Base-by-base conservation (phyloP, 306 rosid genomes). In the Trichosanthes cucumerina region DNA sequence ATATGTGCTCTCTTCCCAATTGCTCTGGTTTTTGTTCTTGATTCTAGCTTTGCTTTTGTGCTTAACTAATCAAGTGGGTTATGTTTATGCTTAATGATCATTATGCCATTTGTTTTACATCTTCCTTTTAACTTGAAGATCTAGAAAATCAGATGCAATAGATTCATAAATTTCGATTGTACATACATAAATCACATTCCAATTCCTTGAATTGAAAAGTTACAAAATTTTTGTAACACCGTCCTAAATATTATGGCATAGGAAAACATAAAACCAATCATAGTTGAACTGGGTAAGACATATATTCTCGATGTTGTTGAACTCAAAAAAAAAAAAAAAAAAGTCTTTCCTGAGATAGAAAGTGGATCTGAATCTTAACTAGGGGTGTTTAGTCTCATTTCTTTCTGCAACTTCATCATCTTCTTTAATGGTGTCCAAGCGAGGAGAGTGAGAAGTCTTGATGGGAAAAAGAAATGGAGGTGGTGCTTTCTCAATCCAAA, bases 351-450 rank as follows among this genome's bases (percentile, higher is more conserved):
- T n/a, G n/a, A 28, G 33, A 1, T 28, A 28, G 33, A 28, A 2
- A 28, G 33, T 28, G 33, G 33, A 28, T 28, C 33, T 28, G 33
- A 36, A 14, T 4, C 53, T 13, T 8, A 54, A 13, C 13, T 54
- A n/a, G 9, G 60, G 12, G 0, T 54, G 60, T 54, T n/a, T n/a
- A 0, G 62, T 9, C 38, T 39, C 72, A 2, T 54, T 14, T 7
- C 4, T 21, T 59, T 59, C 36, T 11, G 24, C 36, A 11, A 59
- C 12, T 9, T 43, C 47, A 8, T 56, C 81, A 34, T 89, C 91
- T 70, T 88, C 91, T 0, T 50, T 24, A 19, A 89, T 88, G n/a
- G 92, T 85, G 82, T 84, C 97, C 86, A 91, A 85, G 64, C 80
- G 24, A 5, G 92, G 93, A 1, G 80, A 83, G 80, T 88, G 88